Percentiles rank a stretch among this genome's conserved stretches.
Evolutionary conservation across 2,329 filamentous ascomycete genomes (phyloP).

Genomic region (Colletotrichum echinochloae): DNA sequence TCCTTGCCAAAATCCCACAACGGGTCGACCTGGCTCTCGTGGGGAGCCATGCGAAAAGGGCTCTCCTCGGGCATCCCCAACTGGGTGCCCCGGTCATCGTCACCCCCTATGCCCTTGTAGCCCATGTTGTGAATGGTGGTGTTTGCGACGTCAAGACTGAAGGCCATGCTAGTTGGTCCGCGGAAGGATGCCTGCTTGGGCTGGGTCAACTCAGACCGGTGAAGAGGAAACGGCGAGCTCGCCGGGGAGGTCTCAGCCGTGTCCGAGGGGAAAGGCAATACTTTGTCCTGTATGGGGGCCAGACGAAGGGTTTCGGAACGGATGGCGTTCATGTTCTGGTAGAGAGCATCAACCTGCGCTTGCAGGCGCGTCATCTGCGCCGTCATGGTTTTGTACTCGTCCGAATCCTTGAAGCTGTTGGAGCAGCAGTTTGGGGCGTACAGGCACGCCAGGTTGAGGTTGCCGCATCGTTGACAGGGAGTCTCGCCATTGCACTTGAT

Average conservation of each 20-base stretch:
- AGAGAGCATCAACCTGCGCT: conserved; percentile 84
- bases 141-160: conserved; percentile 88
- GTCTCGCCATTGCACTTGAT: conserved; percentile 80
- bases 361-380: conserved; percentile 80
- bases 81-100: conserved; percentile 66
- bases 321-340: conserved; percentile 76
- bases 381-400: conserved; percentile 88
- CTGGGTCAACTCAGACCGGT: conserved; percentile 60
- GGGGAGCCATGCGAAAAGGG: conserved; percentile 24
- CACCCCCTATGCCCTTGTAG: conserved; percentile 74
- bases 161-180: conserved; percentile 86
- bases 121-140: conserved; percentile 91
- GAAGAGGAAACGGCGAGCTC: conserved; percentile 57
- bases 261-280: conserved; percentile 51
- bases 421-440: conserved; percentile 76
- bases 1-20: conserved; percentile 83
- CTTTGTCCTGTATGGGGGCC: conserved; percentile 57
- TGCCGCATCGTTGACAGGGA: conserved; percentile 75
- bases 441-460: conserved; percentile 73
- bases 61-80: conserved; percentile 32
- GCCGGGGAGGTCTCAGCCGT: conserved; percentile 57
- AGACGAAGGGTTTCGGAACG: conserved; percentile 65
- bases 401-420: conserved; percentile 90
- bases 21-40: conserved; percentile 67
- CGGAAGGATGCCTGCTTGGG: conserved; percentile 76